phyloP scores from a whole-genome alignment of 148 eudicot genomes.

The Cornus controversa region DNA sequence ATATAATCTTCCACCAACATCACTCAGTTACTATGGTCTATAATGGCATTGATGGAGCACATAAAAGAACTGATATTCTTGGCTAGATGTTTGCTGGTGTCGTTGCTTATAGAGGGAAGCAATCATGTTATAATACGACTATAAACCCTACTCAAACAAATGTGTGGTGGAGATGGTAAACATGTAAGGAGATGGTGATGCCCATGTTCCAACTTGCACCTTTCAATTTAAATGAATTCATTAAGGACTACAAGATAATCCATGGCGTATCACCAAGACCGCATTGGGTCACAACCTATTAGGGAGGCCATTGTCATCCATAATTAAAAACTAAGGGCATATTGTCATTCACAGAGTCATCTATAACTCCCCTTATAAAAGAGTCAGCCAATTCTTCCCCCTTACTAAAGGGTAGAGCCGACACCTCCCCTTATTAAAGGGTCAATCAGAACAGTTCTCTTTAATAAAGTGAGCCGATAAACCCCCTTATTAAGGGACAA shows the following conservation, averaged over 20 bases:
- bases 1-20: slow-evolving; percentile 40
- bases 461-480: no score
- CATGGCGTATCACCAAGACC: slow-evolving; percentile 28
- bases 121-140: slow-evolving; percentile 18
- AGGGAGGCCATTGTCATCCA: slow-evolving; percentile 37
- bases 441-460: no score
- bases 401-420: no score
- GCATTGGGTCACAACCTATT: slow-evolving; percentile 30
- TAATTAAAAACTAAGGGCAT: no score
- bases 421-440: no score
- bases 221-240: slow-evolving; percentile 9
- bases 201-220: slow-evolving; percentile 42
- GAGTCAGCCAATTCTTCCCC: no score
- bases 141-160: slow-evolving; percentile 10
- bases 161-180: slow-evolving; percentile 44
- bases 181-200: slow-evolving; percentile 52
- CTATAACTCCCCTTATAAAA: no score
- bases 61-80: slow-evolving; percentile 24
- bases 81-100: slow-evolving; percentile 31
- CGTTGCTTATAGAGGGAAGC: slow-evolving; percentile 25
- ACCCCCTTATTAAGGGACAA: no score
- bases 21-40: slow-evolving; percentile 39
- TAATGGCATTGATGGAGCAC: slow-evolving; percentile 39
- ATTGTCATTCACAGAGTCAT: no score
- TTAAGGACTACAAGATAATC: background rate